Conservation (phyloP, 768 basidiomycete genomes). For the Cubamyces lactineus region DNA sequence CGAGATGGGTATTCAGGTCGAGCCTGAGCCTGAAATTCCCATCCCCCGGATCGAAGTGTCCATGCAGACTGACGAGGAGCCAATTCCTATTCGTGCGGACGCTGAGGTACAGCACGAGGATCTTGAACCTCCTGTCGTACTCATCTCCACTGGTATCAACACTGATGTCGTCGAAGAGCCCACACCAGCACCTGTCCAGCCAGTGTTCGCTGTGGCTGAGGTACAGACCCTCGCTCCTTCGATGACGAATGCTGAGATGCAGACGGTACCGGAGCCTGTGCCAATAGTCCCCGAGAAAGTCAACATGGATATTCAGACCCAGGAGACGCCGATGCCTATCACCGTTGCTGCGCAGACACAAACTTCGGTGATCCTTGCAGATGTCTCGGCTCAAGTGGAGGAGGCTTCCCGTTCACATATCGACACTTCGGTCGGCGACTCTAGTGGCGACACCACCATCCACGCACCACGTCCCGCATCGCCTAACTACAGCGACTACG, state of each 20-base stretch:
- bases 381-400: neutral
- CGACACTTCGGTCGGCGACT: slow-evolving; percentile 28
- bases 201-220: slow-evolving; percentile 30
- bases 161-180: slow-evolving; percentile 41
- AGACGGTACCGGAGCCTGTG: slow-evolving; percentile 32
- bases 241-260: slow-evolving; percentile 35
- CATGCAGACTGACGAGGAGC: slow-evolving; percentile 38
- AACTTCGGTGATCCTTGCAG: slow-evolving; percentile 15
- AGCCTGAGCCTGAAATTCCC: slow-evolving; percentile 30
- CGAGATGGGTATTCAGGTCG: slow-evolving; percentile 41
- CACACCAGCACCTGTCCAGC: slow-evolving; percentile 17
- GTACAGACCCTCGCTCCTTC: slow-evolving; percentile 15
- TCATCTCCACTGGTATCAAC: slow-evolving; percentile 38
- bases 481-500: slow-evolving; percentile 16
- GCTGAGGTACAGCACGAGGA: slow-evolving; percentile 53
- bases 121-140: slow-evolving; percentile 27
- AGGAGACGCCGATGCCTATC: slow-evolving; percentile 1
- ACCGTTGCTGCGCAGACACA: slow-evolving; percentile 25
- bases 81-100: slow-evolving; percentile 42
- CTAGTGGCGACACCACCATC: slow-evolving; percentile 37
- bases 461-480: slow-evolving; percentile 20
- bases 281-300: slow-evolving; percentile 22
- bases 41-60: slow-evolving; percentile 31
- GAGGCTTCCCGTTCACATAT: neutral
- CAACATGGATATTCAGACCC: slow-evolving; percentile 32